Conservation (phyloP, 306 rosid genomes). For the Spatholobus suberectus region DNA sequence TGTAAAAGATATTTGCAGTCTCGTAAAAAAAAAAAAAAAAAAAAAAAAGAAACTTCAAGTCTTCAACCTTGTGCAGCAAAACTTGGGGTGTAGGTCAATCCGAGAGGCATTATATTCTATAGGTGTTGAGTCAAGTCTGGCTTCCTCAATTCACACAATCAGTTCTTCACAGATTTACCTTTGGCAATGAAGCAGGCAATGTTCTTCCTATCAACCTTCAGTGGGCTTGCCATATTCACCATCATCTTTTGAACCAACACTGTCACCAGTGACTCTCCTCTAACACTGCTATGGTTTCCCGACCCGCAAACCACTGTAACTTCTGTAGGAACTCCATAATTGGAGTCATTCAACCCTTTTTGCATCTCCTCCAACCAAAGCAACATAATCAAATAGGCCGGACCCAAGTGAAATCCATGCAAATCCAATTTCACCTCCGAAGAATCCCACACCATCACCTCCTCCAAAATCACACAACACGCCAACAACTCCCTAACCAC, state of each 20-base stretch:
- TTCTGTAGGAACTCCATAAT: conserved; percentile 52
- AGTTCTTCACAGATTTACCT: conserved; percentile 67
- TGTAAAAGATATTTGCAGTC: no score
- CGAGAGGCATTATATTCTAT: no score
- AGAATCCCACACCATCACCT: conserved; percentile 70
- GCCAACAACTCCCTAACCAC: conserved; percentile 63
- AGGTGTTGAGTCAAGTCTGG: background rate
- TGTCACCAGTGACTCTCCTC: conserved; percentile 75
- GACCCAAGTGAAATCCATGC: conserved; percentile 77
- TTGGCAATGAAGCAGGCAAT: conserved; percentile 79
- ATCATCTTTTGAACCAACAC: conserved; percentile 69
- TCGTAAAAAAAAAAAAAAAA: no score
- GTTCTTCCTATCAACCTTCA: conserved; percentile 73
- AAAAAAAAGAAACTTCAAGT: no score
- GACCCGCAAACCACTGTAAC: conserved; percentile 68
- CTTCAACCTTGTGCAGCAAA: no score
- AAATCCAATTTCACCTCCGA: conserved; percentile 79
- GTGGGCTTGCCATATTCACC: conserved; percentile 61
- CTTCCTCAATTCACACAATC: conserved; percentile 54
- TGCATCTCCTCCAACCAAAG: conserved; percentile 78
- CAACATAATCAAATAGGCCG: conserved; percentile 70
- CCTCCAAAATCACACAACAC: conserved; percentile 57
- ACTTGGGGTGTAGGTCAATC: no score
- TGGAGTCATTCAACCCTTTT: conserved; percentile 43
- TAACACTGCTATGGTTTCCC: conserved; percentile 82